These are phyloP conservation scores for Metarhizium robertsii DNA, from an alignment of 2,329 filamentous ascomycete genomes.

Conservation along the genomic window DNA sequence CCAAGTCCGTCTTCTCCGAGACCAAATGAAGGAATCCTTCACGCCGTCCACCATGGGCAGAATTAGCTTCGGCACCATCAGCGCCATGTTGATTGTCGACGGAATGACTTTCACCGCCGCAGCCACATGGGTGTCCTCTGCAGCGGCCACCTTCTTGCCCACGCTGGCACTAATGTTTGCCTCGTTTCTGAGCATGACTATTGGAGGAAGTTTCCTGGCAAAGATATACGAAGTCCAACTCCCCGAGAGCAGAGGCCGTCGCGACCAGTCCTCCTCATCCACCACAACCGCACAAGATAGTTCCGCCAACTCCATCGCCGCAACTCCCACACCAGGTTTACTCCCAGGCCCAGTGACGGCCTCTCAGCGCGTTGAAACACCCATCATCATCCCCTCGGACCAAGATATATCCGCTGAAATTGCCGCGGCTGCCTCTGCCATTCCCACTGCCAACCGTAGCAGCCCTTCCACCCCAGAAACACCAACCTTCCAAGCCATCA, in stretches of 20 bases:
- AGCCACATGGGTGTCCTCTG: slow-evolving; percentile 46
- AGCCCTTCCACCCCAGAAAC: slow-evolving; percentile 15
- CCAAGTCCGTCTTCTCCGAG: slow-evolving; percentile 53
- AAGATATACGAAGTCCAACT: slow-evolving; percentile 52
- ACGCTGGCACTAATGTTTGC: slow-evolving; percentile 43
- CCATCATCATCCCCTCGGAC: slow-evolving; percentile 54
- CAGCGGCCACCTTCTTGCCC: slow-evolving; percentile 45
- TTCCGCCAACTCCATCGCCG: not conserved
- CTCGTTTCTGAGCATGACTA: slow-evolving; percentile 45
- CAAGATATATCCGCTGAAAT: slow-evolving; percentile 56
- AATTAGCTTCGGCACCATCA: slow-evolving; percentile 54
- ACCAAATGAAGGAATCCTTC: slow-evolving; percentile 56
- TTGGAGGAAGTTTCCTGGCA: slow-evolving; percentile 48
- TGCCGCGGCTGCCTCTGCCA: slow-evolving; percentile 29
- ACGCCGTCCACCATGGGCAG: slow-evolving; percentile 59
- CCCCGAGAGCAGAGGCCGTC: slow-evolving; percentile 43
- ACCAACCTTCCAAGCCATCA: slow-evolving; percentile 43
- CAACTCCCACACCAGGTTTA: slow-evolving; percentile 15
- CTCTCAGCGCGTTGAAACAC: slow-evolving; percentile 17
- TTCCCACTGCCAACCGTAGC: slow-evolving; percentile 12
- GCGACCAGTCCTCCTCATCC: slow-evolving; percentile 17
- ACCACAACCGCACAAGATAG: slow-evolving; percentile 12
- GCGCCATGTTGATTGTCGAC: slow-evolving; percentile 54
- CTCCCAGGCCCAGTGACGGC: slow-evolving; percentile 34
- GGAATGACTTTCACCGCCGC: slow-evolving; percentile 48